Percentiles rank a stretch among this genome's conserved stretches.
phyloP scores from a whole-genome alignment of 805 yeast species.

The Sugiyamaella valdiviana region DNA sequence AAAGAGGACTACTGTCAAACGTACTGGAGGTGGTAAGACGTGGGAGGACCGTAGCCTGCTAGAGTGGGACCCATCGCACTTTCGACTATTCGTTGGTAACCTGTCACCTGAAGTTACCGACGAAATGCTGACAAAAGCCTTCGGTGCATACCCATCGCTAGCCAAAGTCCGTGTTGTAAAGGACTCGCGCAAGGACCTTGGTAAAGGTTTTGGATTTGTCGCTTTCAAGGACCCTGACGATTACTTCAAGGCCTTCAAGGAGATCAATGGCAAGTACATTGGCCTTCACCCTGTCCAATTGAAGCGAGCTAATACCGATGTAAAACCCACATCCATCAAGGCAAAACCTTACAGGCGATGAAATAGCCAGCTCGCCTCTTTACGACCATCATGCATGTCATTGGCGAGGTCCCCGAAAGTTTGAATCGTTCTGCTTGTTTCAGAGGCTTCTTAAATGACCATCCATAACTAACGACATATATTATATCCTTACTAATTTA shows the following conservation, averaged over 20 bases:
- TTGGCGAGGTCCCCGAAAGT: too few species aligned
- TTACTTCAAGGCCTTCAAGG: slow-evolving; percentile 63
- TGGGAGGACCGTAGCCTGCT: slow-evolving; percentile 45
- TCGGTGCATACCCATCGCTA: slow-evolving; percentile 46
- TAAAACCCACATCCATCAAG: slow-evolving; percentile 8
- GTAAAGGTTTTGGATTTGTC: slow-evolving; percentile 71
- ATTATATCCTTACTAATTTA: background rate
- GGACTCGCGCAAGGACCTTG: slow-evolving; percentile 41
- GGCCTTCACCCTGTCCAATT: slow-evolving; percentile 69
- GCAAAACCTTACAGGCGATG: slow-evolving; percentile 7
- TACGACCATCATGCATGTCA: too few species aligned
- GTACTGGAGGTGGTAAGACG: slow-evolving; percentile 41
- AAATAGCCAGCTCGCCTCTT: too few species aligned
- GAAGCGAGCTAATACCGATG: slow-evolving; percentile 46
- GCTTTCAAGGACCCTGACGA: slow-evolving; percentile 61
- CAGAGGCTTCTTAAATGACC: too few species aligned
- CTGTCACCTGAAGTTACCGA: slow-evolving; percentile 63
- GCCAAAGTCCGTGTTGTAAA: slow-evolving; percentile 55
- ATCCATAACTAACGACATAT: too few species aligned
- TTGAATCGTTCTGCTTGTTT: too few species aligned
- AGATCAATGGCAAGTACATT: slow-evolving; percentile 68
- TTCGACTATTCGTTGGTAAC: slow-evolving; percentile 69
- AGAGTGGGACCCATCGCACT: slow-evolving; percentile 68
- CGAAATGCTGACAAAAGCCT: slow-evolving; percentile 48
- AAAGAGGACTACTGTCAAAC: slow-evolving; percentile 33